These are phyloP conservation scores for Pinguiococcus pyrenoidosus DNA, from an alignment of 108 stramenopile species.

Conservation along the genomic window DNA sequence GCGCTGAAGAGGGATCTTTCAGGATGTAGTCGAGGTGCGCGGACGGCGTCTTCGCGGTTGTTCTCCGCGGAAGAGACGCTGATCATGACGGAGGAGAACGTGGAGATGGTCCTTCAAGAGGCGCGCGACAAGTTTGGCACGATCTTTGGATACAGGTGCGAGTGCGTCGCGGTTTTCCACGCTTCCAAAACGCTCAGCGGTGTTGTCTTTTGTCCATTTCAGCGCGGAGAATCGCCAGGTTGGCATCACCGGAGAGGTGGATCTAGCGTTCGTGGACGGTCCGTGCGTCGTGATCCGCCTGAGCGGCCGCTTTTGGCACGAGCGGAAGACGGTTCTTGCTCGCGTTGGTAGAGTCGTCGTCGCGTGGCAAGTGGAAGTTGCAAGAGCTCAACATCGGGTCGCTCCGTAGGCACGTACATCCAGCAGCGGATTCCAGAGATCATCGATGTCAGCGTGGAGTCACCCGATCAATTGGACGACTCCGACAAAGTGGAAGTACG, in stretches of 20 bases:
- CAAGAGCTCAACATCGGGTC: too few species aligned
- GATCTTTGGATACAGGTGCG: slow-evolving; percentile 74
- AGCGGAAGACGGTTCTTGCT: slow-evolving; percentile 58
- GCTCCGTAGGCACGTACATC: slow-evolving; percentile 52
- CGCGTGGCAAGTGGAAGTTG: too few species aligned
- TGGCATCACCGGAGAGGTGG: slow-evolving; percentile 84
- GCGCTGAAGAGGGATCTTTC: too few species aligned
- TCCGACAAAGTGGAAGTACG: too few species aligned
- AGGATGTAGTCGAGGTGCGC: too few species aligned
- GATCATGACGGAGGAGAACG: slow-evolving; percentile 28
- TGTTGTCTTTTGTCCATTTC: too few species aligned
- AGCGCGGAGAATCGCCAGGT: slow-evolving; percentile 79
- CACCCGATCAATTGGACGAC: slow-evolving; percentile 61
- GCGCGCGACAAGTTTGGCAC: slow-evolving; percentile 35
- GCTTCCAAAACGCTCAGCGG: too few species aligned
- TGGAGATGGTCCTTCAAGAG: slow-evolving; percentile 19
- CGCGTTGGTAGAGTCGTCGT: slow-evolving; percentile 46
- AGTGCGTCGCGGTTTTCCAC: too few species aligned
- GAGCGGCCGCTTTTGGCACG: slow-evolving; percentile 82
- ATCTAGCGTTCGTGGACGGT: slow-evolving; percentile 77
- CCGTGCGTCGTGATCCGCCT: slow-evolving; percentile 53
- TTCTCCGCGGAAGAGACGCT: slow-evolving; percentile 12
- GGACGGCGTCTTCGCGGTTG: too few species aligned
- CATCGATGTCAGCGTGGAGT: slow-evolving; percentile 58
- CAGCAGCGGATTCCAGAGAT: slow-evolving; percentile 63